Evolutionary conservation across 495 filamentous ascomycete species (phyloP), one percentile per base, ranked within the genome.

Genomic region (Penicillium chermesinum): DNA sequence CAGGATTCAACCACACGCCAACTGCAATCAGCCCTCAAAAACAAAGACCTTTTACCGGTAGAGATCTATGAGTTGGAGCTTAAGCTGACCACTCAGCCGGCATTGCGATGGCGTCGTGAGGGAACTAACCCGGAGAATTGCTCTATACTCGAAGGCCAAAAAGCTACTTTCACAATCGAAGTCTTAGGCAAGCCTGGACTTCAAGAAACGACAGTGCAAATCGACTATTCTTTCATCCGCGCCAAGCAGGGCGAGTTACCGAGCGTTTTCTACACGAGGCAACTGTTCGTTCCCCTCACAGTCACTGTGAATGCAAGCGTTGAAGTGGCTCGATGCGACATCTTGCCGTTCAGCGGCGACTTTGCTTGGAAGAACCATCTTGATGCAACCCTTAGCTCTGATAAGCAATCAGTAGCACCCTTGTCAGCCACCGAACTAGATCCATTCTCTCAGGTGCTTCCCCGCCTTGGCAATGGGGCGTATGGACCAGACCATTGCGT

Each of bases 231-330:
- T 3, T 70, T 71, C 47, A 70, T 95, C 27, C 88, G 85, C 5
- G 73, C 78, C 21, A 71, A 83, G 14, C 75, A 74, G 15, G 70
- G 73, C 12, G 78, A 88, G 35, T 65, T 91, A 2, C 74, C 73
- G n/a, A 82, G 84, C 36, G 74, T 77, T 20, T 93, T 95, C 55
- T 89, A 88, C 58, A 96, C 91, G 13, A 79, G 91, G 40, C 86
- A 91, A 54, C 69, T 95, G 17, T 83, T 83, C 32, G 75, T 95
- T 33, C 88, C 89, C 7, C 66, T 97, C 41, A 89, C 87, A 0
- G 77, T 95, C 16, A 96, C 91, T 3, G 91, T 97, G 32, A 95
- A 95, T 62, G 87, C 90, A 10, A 90, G 87, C 57, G 73, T 96
- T 15, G 86, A 94, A 52, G 70, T 95, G 13, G 76, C 81, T 35